Base-by-base conservation (phyloP, 1,284 basidiomycete species). In the Ustilago bromivora region DNA sequence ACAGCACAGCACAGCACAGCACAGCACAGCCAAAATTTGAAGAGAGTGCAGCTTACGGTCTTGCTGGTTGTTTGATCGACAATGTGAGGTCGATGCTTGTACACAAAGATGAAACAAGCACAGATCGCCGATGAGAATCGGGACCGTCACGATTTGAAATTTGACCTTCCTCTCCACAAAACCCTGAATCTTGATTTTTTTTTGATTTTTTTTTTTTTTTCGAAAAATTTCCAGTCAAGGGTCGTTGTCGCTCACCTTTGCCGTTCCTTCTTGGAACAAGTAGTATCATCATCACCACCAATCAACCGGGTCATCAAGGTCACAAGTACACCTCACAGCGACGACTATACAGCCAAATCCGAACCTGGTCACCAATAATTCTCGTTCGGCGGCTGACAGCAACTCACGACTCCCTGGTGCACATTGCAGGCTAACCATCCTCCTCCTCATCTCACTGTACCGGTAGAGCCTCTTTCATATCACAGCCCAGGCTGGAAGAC, bases 101-200 rank as follows among this genome's bases (percentile, higher is more conserved):
- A 53, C 32, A 53, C 52, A 54, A 28, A 28, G 23, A 28, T 28
- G 23, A 28, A 28, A 28, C 23, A 3, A 28, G 3, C 3, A 28
- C 23, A 28, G 23, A 57, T 57, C 19, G 23, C 57, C 57, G 57
- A 59, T 59, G 31, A 51, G 31, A 10, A 15, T 13, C 10, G 2
- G 19, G 53, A n/a, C 40, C 13, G 40, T 28, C 23, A 3, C 23
- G n/a, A 15, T 43, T 4, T 13, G 17, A 56, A 35, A 15, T 49
- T 47, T 47, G 32, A 51, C 23, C 13, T 32, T 55, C 38, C 31
- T 63, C 61, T 63, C 61, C 61, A 63, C 61, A 63, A 56, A 32
- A 38, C 32, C 36, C 36, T 54, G 19, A 32, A 36, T 13, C 36
- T 54, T 54, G 34, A n/a, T 13, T n/a, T 15, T 19, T 13, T n/a